Conservation (phyloP, 2,329 filamentous ascomycete species). For the Geosmithia morbida region DNA sequence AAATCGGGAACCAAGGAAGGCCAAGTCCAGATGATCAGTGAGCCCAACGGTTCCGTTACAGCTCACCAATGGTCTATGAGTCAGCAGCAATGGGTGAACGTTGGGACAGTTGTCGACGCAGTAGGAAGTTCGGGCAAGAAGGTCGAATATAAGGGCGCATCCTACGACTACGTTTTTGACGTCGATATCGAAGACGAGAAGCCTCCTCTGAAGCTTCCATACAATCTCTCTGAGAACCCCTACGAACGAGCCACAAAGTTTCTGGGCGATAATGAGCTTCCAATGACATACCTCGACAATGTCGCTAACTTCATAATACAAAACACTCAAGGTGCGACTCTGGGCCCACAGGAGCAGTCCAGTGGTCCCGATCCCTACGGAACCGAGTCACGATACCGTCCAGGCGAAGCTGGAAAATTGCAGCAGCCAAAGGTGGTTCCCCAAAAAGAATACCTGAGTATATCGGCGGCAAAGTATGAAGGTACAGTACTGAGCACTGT, state of each 20-base stretch:
- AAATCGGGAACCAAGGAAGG: constrained; percentile 91
- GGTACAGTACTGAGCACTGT: constrained; percentile 14
- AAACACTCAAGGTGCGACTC: constrained; percentile 74
- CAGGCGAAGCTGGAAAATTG: constrained; percentile 33
- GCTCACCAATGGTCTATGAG: constrained; percentile 75
- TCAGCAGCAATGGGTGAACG: constrained; percentile 64
- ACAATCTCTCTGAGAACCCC: constrained; percentile 82
- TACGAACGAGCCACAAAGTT: constrained; percentile 89
- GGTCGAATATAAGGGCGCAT: constrained; percentile 63
- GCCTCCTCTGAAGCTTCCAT: constrained; percentile 84
- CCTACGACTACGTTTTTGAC: constrained; percentile 94
- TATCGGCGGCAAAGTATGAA: constrained; percentile 58
- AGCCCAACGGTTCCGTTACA: constrained; percentile 66
- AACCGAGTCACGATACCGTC: constrained; percentile 63
- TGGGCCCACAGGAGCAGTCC: constrained; percentile 47
- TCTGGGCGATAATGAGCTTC: constrained; percentile 75
- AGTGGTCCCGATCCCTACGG: constrained; percentile 59
- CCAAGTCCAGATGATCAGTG: constrained; percentile 82
- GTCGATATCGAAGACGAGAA: constrained; percentile 94
- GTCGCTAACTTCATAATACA: constrained; percentile 85
- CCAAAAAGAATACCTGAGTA: constrained; percentile 65
- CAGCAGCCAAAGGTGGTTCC: constrained; percentile 50
- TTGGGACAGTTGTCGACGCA: constrained; percentile 89
- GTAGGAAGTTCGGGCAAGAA: constrained; percentile 72
- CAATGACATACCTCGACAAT: constrained; percentile 76